Evolutionary conservation across 2,329 filamentous ascomycete species (phyloP), one percentile per base, ranked within the genome.

Genomic region (Ilyonectria sp.): DNA sequence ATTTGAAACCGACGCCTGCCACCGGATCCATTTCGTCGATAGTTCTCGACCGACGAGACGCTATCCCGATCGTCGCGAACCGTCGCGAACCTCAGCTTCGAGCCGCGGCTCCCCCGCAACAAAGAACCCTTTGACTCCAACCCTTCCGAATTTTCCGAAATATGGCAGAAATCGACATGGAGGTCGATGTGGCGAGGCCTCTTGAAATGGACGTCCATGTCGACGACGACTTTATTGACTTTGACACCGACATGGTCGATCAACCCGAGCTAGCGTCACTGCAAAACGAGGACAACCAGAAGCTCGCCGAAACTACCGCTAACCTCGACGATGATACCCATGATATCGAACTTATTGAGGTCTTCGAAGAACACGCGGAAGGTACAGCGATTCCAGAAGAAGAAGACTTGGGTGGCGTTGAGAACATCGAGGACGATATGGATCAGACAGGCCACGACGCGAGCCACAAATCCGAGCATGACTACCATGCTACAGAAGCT

Each of bases 141-240:
- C 19, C 21, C 33, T 33, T 46, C 23, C 23, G 10, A 21, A 15
- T 19, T 57, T 26, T 9, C 10, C 23, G 37, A 43, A 60, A 63
- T 47, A 79, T 79, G 77, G 66, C 76, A 6, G 77, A 77, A 19
- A 69, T 77, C 19, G 77, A 79, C 26, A 79, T 80, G 74, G 79
- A 80, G 44, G 67, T 79, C 44, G 77, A 80, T 49, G 61, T 75
- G 63, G 64, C 65, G 35, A 74, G 73, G 40, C 76, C 77, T 35
- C 67, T 71, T 35, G 69, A 65, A 43, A 55, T 75, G 8, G 75
- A 75, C 23, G 61, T 56, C 6, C 73, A 70, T 26, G 64, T 69
- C 8, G 78, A 81, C 44, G 77, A 81, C 15, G 81, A 83, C 62
- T 69, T 81, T 26, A 80, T 82, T 56, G 77, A 81, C 63, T 83